Percentiles rank a stretch among this genome's conserved stretches.
Conservation (phyloP, 305 asterid genomes). For the Fraxinus latifolia region DNA sequence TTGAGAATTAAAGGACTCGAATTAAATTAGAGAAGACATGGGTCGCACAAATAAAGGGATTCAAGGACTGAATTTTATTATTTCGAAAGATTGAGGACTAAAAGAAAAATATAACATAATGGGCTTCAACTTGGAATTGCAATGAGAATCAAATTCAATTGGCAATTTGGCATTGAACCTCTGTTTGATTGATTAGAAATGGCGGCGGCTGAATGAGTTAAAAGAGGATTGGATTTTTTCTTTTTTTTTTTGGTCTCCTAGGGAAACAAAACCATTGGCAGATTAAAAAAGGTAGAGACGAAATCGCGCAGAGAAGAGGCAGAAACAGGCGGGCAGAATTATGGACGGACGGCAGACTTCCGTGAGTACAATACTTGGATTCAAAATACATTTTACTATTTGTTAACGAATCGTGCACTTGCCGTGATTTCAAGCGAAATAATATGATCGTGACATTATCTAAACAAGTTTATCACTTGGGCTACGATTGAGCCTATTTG, state of each 20-base stretch:
- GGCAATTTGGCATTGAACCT: background rate
- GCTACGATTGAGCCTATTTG: background rate
- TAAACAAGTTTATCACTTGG: background rate
- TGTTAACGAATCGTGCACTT: no score
- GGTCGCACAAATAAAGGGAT: background rate
- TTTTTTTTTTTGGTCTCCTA: background rate
- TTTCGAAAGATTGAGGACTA: background rate
- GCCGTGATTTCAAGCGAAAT: no score
- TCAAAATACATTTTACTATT: no score
- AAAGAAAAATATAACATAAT: no score
- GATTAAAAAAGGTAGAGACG: no score
- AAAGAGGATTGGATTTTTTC: background rate
- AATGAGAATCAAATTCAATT: background rate
- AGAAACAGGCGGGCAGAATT: no score
- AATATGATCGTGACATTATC: no score
- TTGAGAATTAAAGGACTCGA: background rate
- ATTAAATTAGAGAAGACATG: background rate
- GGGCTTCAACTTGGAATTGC: background rate
- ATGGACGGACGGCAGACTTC: no score
- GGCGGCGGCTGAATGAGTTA: background rate
- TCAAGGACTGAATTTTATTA: background rate
- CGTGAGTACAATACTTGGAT: no score
- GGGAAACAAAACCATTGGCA: no score
- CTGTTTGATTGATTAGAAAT: background rate
- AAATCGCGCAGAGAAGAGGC: no score